phyloP scores from a whole-genome alignment of 495 filamentous ascomycete genomes.

The Penicillium fimorum region DNA sequence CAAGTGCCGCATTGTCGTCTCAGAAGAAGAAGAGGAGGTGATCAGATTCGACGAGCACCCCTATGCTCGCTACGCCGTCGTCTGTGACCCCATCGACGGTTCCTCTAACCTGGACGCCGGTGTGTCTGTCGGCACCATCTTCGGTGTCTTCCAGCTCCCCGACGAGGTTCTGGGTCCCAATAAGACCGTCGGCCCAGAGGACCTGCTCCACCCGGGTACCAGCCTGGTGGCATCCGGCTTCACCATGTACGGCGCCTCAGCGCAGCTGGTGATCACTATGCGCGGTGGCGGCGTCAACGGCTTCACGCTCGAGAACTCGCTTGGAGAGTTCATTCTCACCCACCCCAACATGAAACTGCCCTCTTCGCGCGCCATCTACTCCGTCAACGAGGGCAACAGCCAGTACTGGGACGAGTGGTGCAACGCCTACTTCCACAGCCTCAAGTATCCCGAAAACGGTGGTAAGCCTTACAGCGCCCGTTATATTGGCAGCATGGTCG shows the following conservation, averaged over 20 bases:
- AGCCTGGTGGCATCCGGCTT: slow-evolving; percentile 92
- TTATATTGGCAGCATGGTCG: slow-evolving; percentile 98
- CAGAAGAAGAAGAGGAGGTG: slow-evolving; percentile 91
- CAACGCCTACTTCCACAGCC: slow-evolving; percentile 80
- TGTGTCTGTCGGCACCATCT: slow-evolving; percentile 97
- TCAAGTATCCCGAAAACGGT: slow-evolving; percentile 72
- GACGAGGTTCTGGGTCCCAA: slow-evolving; percentile 60
- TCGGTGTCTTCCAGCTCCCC: slow-evolving; percentile 86
- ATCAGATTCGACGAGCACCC: slow-evolving; percentile 81
- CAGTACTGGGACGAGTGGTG: slow-evolving; percentile 91
- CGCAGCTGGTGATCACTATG: slow-evolving; percentile 97
- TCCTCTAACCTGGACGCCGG: slow-evolving; percentile 96
- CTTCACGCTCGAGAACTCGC: slow-evolving; percentile 92
- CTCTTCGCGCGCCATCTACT: slow-evolving; percentile 81
- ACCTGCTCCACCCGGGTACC: slow-evolving; percentile 82
- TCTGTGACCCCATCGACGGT: slow-evolving; percentile 97
- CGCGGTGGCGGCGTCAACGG: slow-evolving; percentile 89
- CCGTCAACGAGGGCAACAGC: slow-evolving; percentile 97
- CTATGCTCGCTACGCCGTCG: slow-evolving; percentile 86
- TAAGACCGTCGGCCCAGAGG: slow-evolving; percentile 66
- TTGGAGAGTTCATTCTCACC: slow-evolving; percentile 98
- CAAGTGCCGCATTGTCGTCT: slow-evolving; percentile 85
- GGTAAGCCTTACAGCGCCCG: slow-evolving; percentile 91
- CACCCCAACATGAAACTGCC: slow-evolving; percentile 93
- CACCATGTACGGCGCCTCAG: slow-evolving; percentile 98